Evolutionary conservation across 23 red algal species (phyloP).

Genomic region (Gracilaria gracilis): DNA sequence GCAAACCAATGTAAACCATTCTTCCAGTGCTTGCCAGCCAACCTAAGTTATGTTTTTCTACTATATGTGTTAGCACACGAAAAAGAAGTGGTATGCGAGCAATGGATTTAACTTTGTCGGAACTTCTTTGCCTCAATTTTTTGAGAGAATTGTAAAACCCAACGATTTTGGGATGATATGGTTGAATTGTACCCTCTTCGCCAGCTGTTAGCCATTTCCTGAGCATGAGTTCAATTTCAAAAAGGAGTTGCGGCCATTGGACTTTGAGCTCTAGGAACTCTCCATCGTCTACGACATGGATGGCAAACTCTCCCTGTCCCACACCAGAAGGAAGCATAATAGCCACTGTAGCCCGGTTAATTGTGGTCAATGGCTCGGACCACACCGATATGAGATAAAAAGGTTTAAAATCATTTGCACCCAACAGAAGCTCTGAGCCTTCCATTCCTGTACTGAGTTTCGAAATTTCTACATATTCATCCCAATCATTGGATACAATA

Average conservation of each 20-base stretch:
- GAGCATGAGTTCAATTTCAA: slow-evolving; percentile 31
- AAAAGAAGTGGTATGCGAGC: no score
- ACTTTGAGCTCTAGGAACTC: slow-evolving; percentile 7
- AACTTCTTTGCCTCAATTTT: no score
- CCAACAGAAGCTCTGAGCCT: neutral
- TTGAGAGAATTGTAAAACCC: no score
- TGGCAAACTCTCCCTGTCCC: slow-evolving; percentile 20
- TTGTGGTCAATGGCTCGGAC: neutral
- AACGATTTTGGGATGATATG: no score
- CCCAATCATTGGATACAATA: neutral
- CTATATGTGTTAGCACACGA: no score
- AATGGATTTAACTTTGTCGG: no score
- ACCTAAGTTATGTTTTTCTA: no score
- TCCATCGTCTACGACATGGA: slow-evolving; percentile 1
- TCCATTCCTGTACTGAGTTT: neutral
- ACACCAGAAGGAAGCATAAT: slow-evolving; percentile 29
- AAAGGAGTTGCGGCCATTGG: slow-evolving; percentile 10
- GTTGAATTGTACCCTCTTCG: no score
- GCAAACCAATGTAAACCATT: no score
- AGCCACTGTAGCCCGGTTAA: neutral
- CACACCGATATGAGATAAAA: slow-evolving; percentile 13
- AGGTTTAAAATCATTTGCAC: slow-evolving; percentile 13
- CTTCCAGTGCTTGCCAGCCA: no score
- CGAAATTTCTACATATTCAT: neutral
- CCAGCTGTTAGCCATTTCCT: no score